Base-by-base conservation (phyloP, 2,329 filamentous ascomycete genomes). In the Diplodia scrobiculata region DNA sequence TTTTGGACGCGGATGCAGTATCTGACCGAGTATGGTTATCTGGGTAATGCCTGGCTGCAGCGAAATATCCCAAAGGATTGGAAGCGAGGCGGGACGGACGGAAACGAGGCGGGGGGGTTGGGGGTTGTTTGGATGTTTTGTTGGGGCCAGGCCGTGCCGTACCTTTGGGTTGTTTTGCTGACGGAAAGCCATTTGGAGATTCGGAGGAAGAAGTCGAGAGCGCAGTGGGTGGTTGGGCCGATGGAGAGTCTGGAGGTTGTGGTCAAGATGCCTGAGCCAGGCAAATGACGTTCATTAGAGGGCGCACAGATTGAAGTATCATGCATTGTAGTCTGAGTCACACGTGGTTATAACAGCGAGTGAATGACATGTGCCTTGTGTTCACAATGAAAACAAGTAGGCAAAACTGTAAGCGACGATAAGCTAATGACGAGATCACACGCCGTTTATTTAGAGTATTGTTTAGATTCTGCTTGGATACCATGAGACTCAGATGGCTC, bases 91-190 rank as follows among this genome's bases (percentile, higher is more conserved):
- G 74, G 75, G 45, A 69, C 70, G 36, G 36, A 68, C 63, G 34
- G 25, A 3, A 51, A 62, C 17, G 63, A 17, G 66, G 63, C 50
- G n/a, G 48, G 65, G 13, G 60, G 68, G 11, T 68, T 78, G 11
- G 78, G 81, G 66, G 75, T 70, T 1, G 74, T 96, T 1, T 84
- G 87, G 38, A 75, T 94, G 1, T 95, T 90, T 73, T 91, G 91
- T 72, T 97, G 91, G 88, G 92, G 90, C 0, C 84, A 89, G 68
- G 79, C 91, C 0, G 86, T 86, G 0, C 84, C 86, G 64, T 89
- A 96, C 75, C 93, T 47, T 77, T 89, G 62, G 91, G 88, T 75
- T 7, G 45, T 51, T 5, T 14, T 66, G 32, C 34, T 60, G n/a
- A 27, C 52, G 29, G 52, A 66, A n/a, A 66, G 64, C 25, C 53